Base-by-base conservation (phyloP, 129 eudicot genomes). In the Calendula officinalis region DNA sequence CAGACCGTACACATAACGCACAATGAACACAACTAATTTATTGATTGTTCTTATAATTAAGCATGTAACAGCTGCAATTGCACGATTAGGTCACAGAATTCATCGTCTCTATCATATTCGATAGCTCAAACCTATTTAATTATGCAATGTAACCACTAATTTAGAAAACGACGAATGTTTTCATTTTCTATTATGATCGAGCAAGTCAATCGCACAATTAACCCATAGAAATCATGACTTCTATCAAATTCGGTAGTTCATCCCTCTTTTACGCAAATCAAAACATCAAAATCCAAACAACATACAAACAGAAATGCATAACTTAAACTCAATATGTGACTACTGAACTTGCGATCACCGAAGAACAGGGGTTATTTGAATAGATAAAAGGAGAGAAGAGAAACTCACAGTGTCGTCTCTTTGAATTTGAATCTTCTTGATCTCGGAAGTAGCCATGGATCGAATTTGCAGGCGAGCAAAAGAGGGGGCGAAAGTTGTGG, bases 361-460 rank as follows among this genome's bases (percentile, higher is more conserved):
- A 6, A n/a, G 49, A 68, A 66, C 27, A 42, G 30, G 32, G 39
- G 17, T 13, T 12, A 38, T 15, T 46, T 5, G 35, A 70, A 70
- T 39, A 7, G 42, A 60, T 10, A 48, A 27, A 2, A 8, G 46
- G 38, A n/a, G 35, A 36, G 4, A 14, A 41, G 10, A 36, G 39
- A 11, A 44, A 56, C 75, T 72, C 13, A 89, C 96, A 32, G 81
- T 82, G 77, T 82, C 84, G 65, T 77, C 98, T 66, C 96, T 76
- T 52, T 84, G 87, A 83, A 91, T 87, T 73, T 82, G 82, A 53
- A 87, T 66, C 78, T 91, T 91, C 64, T 84, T 77, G 77, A 87
- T 70, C 12, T 56, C 81, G 37, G 84, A 76, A 27, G 83, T 62
- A 53, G 91, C 84, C 87, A 81, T 81, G 44, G 76, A 84, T 57